Conservation (phyloP, 2,329 filamentous ascomycete genomes). For the Talaromyces islandicus region DNA sequence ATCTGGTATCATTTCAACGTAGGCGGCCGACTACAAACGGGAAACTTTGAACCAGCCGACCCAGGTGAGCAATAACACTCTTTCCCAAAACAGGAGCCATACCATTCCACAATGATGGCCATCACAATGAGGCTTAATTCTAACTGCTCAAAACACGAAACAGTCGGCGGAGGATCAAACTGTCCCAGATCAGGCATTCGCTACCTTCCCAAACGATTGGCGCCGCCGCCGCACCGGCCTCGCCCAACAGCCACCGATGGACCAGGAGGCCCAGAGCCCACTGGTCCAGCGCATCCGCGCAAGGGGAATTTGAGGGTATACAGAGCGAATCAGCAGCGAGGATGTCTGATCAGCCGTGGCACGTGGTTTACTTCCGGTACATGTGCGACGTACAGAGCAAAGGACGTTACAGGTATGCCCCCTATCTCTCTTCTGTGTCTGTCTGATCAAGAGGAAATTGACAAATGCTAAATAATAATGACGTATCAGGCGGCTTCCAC, state of each 20-base stretch:
- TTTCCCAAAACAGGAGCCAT: no score
- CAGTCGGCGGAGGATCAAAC: slow-evolving; percentile 53
- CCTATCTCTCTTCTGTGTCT: neutral
- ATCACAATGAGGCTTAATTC: no score
- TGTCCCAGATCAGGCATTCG: slow-evolving; percentile 59
- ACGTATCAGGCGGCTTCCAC: slow-evolving; percentile 40
- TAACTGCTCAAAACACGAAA: no score
- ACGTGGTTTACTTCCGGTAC: slow-evolving; percentile 64
- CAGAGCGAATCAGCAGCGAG: slow-evolving; percentile 30
- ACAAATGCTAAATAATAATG: neutral
- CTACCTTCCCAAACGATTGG: slow-evolving; percentile 53
- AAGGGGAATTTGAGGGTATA: slow-evolving; percentile 55
- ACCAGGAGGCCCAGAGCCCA: slow-evolving; percentile 22
- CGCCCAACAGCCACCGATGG: slow-evolving; percentile 33
- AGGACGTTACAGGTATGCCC: slow-evolving; percentile 24
- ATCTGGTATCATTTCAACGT: slow-evolving; percentile 61
- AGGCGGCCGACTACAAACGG: slow-evolving; percentile 38
- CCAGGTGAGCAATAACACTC: slow-evolving; percentile 23
- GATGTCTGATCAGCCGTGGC: slow-evolving; percentile 63
- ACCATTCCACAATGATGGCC: no score
- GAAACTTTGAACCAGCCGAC: slow-evolving; percentile 26
- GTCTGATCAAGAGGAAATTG: neutral
- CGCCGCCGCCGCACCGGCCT: slow-evolving; percentile 12
- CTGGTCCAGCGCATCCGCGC: slow-evolving; percentile 46
- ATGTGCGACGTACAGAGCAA: slow-evolving; percentile 52